Conservation (phyloP, 2,329 filamentous ascomycete species). For the Penicillium sp. region DNA sequence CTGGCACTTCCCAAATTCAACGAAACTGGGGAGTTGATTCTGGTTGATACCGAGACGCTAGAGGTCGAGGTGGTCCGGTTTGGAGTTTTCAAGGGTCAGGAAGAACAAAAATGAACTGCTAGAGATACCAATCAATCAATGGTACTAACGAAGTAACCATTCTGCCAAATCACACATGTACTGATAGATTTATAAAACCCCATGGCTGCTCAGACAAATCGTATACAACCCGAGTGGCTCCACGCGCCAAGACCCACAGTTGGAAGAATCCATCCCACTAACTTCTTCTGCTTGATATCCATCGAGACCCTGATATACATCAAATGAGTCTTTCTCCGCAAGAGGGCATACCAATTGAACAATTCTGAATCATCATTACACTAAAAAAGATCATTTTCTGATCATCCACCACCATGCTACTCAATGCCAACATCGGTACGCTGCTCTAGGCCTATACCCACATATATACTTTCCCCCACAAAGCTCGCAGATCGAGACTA, state of each 20-base stretch:
- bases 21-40: constrained; percentile 71
- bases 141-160: constrained; percentile 9
- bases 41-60: constrained; percentile 82
- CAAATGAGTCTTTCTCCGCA: not conserved
- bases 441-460: not conserved
- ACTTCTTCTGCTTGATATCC: not conserved
- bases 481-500: not conserved
- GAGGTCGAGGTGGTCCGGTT: constrained; percentile 70
- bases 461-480: not conserved
- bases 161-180: not conserved
- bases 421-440: constrained; percentile 38
- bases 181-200: not conserved
- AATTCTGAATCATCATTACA: not conserved
- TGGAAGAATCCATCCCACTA: constrained; percentile 12
- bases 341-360: not conserved
- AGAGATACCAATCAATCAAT: constrained; percentile 13
- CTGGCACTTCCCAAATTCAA: constrained; percentile 82
- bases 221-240: constrained; percentile 5
- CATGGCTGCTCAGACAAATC: not conserved
- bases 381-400: not conserved
- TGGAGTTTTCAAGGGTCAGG: constrained; percentile 39
- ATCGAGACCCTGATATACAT: not conserved
- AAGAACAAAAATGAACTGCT: constrained; percentile 33
- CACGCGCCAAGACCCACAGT: constrained; percentile 19
- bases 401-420: constrained; percentile 26